These are phyloP conservation scores for Spathaspora arborariae DNA, from an alignment of 805 yeast species.

Conservation along the genomic window DNA sequence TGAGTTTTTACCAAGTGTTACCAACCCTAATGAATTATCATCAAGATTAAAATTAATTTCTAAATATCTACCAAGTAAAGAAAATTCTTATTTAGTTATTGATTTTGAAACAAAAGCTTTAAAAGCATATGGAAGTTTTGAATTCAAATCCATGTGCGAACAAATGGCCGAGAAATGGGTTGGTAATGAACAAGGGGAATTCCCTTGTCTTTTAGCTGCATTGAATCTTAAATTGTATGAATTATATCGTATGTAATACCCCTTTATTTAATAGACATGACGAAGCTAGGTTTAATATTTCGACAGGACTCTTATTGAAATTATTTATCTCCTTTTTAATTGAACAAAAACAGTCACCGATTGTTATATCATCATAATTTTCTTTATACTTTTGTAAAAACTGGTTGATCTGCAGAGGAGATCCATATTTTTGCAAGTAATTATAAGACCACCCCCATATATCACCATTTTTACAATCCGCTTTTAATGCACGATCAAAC, in stretches of 20 bases:
- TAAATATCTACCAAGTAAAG: slow-evolving; percentile 31
- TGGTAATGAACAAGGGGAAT: slow-evolving; percentile 54
- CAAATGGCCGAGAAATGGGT: slow-evolving; percentile 65
- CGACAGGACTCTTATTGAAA: slow-evolving; percentile 35
- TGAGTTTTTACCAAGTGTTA: slow-evolving; percentile 53
- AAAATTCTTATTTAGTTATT: slow-evolving; percentile 47
- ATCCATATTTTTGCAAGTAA: slow-evolving; percentile 38
- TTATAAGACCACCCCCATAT: slow-evolving; percentile 65
- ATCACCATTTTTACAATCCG: slow-evolving; percentile 66
- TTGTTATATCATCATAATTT: slow-evolving; percentile 47
- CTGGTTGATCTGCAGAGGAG: slow-evolving; percentile 29
- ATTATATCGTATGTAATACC: slow-evolving; percentile 13
- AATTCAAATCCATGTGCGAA: slow-evolving; percentile 37
- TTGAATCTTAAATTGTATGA: slow-evolving; percentile 66
- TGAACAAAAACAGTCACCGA: slow-evolving; percentile 59
- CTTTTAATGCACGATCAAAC: slow-evolving; percentile 61
- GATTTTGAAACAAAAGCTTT: slow-evolving; percentile 54
- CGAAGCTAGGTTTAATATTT: slow-evolving; percentile 35
- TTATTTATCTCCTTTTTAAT: slow-evolving; percentile 47
- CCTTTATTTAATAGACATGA: slow-evolving; percentile 12
- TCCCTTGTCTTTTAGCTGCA: slow-evolving; percentile 77
- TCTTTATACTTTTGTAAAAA: slow-evolving; percentile 33
- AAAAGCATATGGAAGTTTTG: slow-evolving; percentile 46
- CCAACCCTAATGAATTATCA: slow-evolving; percentile 43
- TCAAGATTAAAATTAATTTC: slow-evolving; percentile 53